Evolutionary conservation across 2,329 filamentous ascomycete species (phyloP).

Genomic region (Clarireedia paspali): DNA sequence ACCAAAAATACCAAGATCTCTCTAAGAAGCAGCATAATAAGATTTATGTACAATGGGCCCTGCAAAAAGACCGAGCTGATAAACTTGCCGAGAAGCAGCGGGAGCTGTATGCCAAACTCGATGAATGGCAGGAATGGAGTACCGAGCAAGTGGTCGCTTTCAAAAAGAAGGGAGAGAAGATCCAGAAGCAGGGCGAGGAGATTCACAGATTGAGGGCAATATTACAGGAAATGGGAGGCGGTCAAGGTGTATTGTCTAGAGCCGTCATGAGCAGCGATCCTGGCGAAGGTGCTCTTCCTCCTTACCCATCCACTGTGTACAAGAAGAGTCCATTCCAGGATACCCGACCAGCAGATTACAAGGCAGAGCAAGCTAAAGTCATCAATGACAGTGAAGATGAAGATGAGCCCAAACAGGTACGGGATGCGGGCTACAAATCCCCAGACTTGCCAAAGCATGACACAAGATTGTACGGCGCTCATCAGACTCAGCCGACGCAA

Average conservation of each 20-base stretch:
- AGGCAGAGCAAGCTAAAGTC: not conserved
- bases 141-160: not conserved
- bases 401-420: not conserved
- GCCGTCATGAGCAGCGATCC: not conserved
- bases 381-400: not conserved
- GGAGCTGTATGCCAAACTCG: not conserved
- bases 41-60: conserved; percentile 3
- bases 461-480: not conserved
- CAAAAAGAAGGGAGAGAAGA: not conserved
- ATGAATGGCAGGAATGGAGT: not conserved
- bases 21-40: not conserved
- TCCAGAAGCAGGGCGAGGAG: not conserved
- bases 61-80: conserved; percentile 3
- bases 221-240: not conserved
- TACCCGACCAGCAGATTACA: not conserved
- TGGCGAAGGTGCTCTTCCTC: not conserved
- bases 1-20: not conserved
- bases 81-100: not conserved
- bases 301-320: not conserved
- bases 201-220: not conserved
- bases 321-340: not conserved
- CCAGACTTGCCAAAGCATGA: not conserved
- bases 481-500: conserved; percentile 12
- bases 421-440: not conserved
- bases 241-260: not conserved